Evolutionary conservation across 2,329 filamentous ascomycete genomes (phyloP).

Genomic region (Trichophaea hybrida): DNA sequence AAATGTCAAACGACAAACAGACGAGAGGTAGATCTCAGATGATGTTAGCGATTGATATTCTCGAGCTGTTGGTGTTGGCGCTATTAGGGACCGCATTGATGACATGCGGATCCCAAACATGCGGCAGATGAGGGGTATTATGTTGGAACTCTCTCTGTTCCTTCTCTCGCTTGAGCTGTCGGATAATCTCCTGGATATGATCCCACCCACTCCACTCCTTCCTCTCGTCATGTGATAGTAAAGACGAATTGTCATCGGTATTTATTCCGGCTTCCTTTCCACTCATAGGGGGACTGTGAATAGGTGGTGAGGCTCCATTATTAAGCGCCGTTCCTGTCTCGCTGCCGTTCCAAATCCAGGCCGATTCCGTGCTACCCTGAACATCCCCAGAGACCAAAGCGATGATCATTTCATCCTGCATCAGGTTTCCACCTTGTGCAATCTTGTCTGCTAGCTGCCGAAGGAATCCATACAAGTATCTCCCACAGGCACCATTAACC

Average conservation of each 20-base stretch:
- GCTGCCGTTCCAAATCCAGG: constrained; percentile 43
- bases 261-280: neutral
- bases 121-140: neutral
- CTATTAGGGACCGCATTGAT: neutral
- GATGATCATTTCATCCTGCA: constrained; percentile 67
- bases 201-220: constrained; percentile 27
- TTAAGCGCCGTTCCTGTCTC: constrained; percentile 26
- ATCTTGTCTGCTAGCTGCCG: constrained; percentile 46
- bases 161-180: constrained; percentile 1
- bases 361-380: constrained; percentile 60
- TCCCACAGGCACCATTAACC: constrained; percentile 63
- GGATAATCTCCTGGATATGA: constrained; percentile 17
- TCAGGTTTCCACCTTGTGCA: constrained; percentile 21
- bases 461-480: constrained; percentile 69
- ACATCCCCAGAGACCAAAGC: constrained; percentile 76
- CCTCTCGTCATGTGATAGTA: constrained; percentile 14
- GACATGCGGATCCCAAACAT: neutral
- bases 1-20: too few species aligned
- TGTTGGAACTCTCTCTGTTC: constrained; percentile 1
- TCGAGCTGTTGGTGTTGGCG: constrained; percentile 10
- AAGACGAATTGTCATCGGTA: constrained; percentile 7
- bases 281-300: constrained; percentile 14
- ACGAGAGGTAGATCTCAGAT: constrained; percentile 11
- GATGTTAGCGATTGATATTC: constrained; percentile 24
- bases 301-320: constrained; percentile 9